Evolutionary conservation across 352 stramenopile species (phyloP), one percentile per base, ranked within the genome.

Genomic region (Pythium grandisporangium): DNA sequence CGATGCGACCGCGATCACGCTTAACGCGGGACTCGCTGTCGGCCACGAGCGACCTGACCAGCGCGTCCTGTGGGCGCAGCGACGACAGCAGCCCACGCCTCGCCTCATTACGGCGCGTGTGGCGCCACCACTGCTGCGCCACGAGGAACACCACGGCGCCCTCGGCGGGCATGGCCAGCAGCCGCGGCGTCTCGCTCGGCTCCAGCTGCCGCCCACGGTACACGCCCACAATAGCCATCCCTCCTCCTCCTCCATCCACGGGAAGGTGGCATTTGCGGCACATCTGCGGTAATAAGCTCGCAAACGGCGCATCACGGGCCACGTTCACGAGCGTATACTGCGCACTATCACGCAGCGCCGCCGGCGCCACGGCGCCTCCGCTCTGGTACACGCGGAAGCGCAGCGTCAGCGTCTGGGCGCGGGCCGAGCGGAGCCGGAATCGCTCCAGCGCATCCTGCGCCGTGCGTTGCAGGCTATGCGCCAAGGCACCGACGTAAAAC

Each of bases 161-260:
- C n/a, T n/a, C n/a, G 1, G 49, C 59, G 4, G 68, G 59, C 42
- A 81, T 68, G 21, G 49, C 58, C 13, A 81, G 37, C 21, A 36
- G 30, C 1, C 38, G 46, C 4, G 68, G 62, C 5, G 65, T 70
- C 25, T 44, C 55, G 6, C 27, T 42, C 2, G 57, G 38, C 25
- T 81, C 68, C 23, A 81, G 42, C 43, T 64, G 45, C n/a, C 63
- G 65, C 5, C 56, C 62, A 25, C 68, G 68, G 44, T 76, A 81
- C 27, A 81, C 61, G 10, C 38, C 54, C 14, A 58, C 50, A 14
- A 42, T 65, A 10, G 21, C 20, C 22, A 48, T 24, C n/a, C n/a
- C n/a, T n/a, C n/a, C n/a, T n/a, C n/a, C n/a, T n/a, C n/a, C n/a
- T n/a, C n/a, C n/a, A 3, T 51, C 48, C 8, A 39, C 30, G 11